Base-by-base conservation (phyloP, 768 basidiomycete genomes). In the Russula olivacea region DNA sequence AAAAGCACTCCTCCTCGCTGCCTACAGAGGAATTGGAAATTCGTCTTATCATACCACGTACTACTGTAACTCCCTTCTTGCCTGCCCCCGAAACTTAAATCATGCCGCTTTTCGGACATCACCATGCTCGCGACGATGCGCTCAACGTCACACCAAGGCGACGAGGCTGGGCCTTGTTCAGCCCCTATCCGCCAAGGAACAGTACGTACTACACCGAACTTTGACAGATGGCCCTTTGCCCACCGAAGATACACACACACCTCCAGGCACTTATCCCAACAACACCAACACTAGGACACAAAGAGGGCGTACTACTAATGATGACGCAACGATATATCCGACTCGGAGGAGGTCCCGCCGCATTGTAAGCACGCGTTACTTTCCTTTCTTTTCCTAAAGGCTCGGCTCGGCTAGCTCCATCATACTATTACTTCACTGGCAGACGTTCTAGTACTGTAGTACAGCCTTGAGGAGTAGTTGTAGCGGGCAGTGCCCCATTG, bases 211-310 rank as follows among this genome's bases (percentile, higher is more conserved):
- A 43, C 4, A n/a, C 43, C 4, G 28, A 28, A 28, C 4, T 28
- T 21, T 47, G n/a, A 47, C 4, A 12, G 9, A 11, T 4, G 9
- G n/a, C 51, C 48, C 55, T 58, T 34, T 38, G 43, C 40, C 23
- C 51, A 36, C 14, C 38, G 15, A n/a, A 62, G 40, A 2, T 25
- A 34, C 43, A 61, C 51, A 52, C 11, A 6, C 52, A 32, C 58
- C 41, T 52, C 23, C 67, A 81, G 79, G 78, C 72, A 78, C 80
- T 38, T 79, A 81, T 3, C 72, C 82, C 5, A 61, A 21, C 77
- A 83, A 81, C 66, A 80, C 82, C 2, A 79, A 80, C 55, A 82
- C 81, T 21, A 47, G 21, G 41, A 43, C 21, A 23, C 45, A 6
- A 40, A 40, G 38, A n/a, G 79, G 80, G 4, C 74, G 80, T 14